Base-by-base conservation (phyloP, 495 filamentous ascomycete genomes). In the Podospora fimiseda region DNA sequence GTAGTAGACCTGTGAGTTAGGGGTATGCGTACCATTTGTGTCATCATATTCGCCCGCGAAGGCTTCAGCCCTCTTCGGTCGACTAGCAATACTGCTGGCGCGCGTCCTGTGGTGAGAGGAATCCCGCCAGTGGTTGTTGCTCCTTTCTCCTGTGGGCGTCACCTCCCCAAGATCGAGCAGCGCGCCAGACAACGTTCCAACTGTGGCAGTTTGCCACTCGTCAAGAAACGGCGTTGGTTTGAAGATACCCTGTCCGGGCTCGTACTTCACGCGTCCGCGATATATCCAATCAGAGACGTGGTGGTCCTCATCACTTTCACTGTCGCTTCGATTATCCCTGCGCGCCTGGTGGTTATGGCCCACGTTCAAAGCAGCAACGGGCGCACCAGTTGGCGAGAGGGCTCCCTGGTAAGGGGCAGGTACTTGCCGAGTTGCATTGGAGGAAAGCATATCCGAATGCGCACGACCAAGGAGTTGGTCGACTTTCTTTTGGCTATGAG, bases 181-280 rank as follows among this genome's bases (percentile, higher is more conserved):
- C 9, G 70, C 57, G 23, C 76, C 77, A 0, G 72, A 67, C 30
- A 84, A 60, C 7, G 70, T 67, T 36, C 78, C 80, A 9, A 76
- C 69, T 0, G 74, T 76, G 24, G 69, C 78, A 44, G 74, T 74
- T 60, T 72, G 79, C 81, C 81, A 84, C 61, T 84, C 81, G 45
- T 82, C 73, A 9, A 82, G 62, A 38, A 74, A 75, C 50, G 57
- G 58, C 0, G 73, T 70, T 19, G 74, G 69, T 41, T 70, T 63
- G 57, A 77, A 78, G 16, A 74, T 61, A 8, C 70, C 70, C 41
- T 68, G 64, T 47, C 70, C 72, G 15, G 72, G 69, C 18, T 56
- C 57, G 22, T 70, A 53, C 30, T 73, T 71, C 37, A 76, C 66
- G 39, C 65, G 68, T 21, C 66, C 63, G 51, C 68, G 65, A 53